Evolutionary conservation across 768 basidiomycete genomes (phyloP).

Genomic region (Kwoniella mangroviensis): DNA sequence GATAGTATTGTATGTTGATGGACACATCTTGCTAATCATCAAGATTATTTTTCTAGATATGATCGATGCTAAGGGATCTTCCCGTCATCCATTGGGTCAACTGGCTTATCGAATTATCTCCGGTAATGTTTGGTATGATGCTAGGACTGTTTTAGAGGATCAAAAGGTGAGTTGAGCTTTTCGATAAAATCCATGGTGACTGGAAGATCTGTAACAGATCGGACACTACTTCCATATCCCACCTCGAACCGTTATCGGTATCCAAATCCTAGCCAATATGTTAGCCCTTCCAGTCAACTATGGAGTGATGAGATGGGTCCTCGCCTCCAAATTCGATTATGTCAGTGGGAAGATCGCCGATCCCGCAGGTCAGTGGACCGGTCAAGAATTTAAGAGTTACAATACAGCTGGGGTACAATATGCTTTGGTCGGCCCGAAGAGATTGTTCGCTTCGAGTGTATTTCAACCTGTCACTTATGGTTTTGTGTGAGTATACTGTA

Average conservation of each 20-base stretch:
- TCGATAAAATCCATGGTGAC: not conserved
- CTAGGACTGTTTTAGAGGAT: conserved; percentile 23
- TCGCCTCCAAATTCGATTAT: conserved; percentile 22
- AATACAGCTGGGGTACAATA: conserved; percentile 26
- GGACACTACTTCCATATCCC: conserved; percentile 26
- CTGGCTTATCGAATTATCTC: conserved; percentile 26
- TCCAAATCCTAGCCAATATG: conserved; percentile 23
- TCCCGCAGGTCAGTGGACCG: conserved; percentile 20
- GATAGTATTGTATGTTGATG: no score
- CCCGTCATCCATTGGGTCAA: conserved; percentile 21
- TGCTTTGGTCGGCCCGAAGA: conserved; percentile 20
- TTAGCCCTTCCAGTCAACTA: conserved; percentile 19
- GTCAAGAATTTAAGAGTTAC: conserved; percentile 22
- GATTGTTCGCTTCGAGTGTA: conserved; percentile 16
- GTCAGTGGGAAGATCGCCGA: conserved; percentile 16
- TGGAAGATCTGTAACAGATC: conserved; percentile 4
- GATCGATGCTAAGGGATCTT: conserved; percentile 25
- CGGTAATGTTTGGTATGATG: conserved; percentile 26
- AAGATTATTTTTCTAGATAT: no score
- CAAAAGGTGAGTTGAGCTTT: conserved; percentile 10
- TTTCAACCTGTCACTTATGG: conserved; percentile 22
- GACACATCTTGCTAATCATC: no score
- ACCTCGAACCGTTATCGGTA: conserved; percentile 14
- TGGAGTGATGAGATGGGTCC: conserved; percentile 23
- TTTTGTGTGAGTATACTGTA: conserved; percentile 8